Evolutionary conservation across 441 rosid genomes (phyloP).

Genomic region (Pelargonium fulgidum): DNA sequence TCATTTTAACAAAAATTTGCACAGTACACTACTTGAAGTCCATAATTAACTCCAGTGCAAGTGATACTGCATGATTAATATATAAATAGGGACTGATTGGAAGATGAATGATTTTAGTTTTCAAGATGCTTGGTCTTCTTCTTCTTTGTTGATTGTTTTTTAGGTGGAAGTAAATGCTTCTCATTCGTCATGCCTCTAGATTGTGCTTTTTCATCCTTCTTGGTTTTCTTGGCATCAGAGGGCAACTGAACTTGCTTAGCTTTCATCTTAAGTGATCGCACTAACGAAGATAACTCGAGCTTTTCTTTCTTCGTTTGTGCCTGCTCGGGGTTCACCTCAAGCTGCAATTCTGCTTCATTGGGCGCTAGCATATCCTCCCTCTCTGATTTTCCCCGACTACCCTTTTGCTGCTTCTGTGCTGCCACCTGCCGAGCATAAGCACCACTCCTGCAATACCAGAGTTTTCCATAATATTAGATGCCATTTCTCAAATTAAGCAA

Average conservation of each 20-base stretch:
- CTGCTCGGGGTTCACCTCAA: conserved; percentile 20
- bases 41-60: background rate
- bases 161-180: conserved; percentile 18
- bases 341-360: conserved; percentile 18
- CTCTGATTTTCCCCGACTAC: conserved; percentile 22
- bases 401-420: conserved; percentile 44
- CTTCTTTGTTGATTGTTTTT: conserved; percentile 22
- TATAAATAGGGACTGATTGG: too few species aligned
- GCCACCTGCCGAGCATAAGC: conserved; percentile 56
- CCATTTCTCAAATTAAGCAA: conserved; percentile 7
- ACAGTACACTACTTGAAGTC: background rate
- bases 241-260: conserved; percentile 38
- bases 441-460: conserved; percentile 62
- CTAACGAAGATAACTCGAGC: conserved; percentile 44
- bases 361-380: conserved; percentile 20
- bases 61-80: too few species aligned
- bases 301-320: conserved; percentile 38
- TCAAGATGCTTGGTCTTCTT: conserved; percentile 29
- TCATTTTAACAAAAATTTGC: background rate
- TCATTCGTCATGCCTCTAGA: conserved; percentile 16
- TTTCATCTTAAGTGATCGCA: conserved; percentile 71
- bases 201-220: conserved; percentile 19
- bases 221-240: conserved; percentile 22
- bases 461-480: conserved; percentile 3
- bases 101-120: conserved; percentile 19